Evolutionary conservation across 768 basidiomycete genomes (phyloP), one percentile per base, ranked within the genome.

Genomic region (Panellus pusillus): DNA sequence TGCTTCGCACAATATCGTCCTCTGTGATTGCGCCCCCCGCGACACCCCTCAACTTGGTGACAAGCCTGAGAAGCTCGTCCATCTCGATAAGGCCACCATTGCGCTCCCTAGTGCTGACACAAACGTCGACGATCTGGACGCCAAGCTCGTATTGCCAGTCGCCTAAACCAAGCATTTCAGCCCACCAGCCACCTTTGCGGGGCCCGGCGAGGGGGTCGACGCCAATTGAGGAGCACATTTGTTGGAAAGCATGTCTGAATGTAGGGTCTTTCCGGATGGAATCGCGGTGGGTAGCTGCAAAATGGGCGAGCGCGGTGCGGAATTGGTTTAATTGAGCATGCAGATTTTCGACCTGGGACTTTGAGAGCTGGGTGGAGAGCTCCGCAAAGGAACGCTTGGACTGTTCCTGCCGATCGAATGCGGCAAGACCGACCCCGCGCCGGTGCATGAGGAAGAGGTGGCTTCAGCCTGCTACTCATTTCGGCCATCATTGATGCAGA

Each of bases 111-210:
- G 91, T 94, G 73, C 82, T 89, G 41, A 94, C 87, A 63, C 92
- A 94, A 39, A 94, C 80, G 66, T 93, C 93, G 46, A 97, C 92
- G 56, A 96, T 89, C 73, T 96, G 96, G 36, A 98, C 93, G 9
- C 93, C 93, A 6, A 98, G 81, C 65, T 97, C 95, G 66, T 92
- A 90, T 63, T 94, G 89, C 93, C 94, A 98, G 67, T 98, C 97
- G 14, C 92, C 86, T 49, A 97, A 71, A 8, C 87, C 87, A 32
- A 94, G 80, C 64, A 93, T 74, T 66, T 95, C 93, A 2, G 88
- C 86, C 92, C 93, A 97, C 84, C 91, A 91, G 2, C 93, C 92
- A 32, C 90, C 91, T 63, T 84, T 84, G 38, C 87, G 74, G 1
- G 91, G 89, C 0, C 92, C 93, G 2, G 91, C 88, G 18, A 98